These are phyloP conservation scores for Aureobasidium sp. DNA, from an alignment of 2,329 filamentous ascomycete genomes.

Conservation along the genomic window DNA sequence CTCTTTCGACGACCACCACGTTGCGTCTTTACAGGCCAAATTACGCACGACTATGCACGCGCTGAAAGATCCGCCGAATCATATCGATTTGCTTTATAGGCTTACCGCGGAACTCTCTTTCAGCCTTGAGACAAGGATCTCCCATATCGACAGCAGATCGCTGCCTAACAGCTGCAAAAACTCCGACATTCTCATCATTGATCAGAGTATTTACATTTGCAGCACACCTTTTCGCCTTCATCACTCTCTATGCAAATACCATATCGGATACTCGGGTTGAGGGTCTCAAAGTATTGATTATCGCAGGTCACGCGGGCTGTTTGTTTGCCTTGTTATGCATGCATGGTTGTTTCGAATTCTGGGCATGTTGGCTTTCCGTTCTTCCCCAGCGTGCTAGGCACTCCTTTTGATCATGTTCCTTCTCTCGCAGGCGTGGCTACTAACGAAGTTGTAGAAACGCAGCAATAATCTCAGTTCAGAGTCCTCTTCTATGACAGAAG, in stretches of 20 bases:
- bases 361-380: background rate
- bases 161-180: background rate
- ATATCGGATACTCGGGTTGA: background rate
- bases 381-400: background rate
- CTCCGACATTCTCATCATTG: background rate
- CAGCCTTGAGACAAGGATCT: background rate
- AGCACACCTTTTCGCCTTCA: background rate
- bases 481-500: background rate
- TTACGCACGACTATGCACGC: background rate
- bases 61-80: background rate
- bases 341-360: background rate
- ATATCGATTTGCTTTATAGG: background rate
- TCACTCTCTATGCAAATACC: background rate
- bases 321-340: conserved; percentile 10
- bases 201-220: background rate
- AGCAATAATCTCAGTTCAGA: background rate
- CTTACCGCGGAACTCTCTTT: background rate
- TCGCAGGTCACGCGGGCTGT: background rate
- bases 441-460: background rate
- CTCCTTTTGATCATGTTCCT: background rate
- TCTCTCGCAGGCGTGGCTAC: background rate
- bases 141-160: background rate
- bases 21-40: background rate
- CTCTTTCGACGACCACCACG: background rate
- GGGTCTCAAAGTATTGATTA: background rate